Percentiles rank a stretch among this genome's conserved stretches.
phyloP scores from a whole-genome alignment of 768 basidiomycete genomes.

The Sporobolomyces roseus region DNA sequence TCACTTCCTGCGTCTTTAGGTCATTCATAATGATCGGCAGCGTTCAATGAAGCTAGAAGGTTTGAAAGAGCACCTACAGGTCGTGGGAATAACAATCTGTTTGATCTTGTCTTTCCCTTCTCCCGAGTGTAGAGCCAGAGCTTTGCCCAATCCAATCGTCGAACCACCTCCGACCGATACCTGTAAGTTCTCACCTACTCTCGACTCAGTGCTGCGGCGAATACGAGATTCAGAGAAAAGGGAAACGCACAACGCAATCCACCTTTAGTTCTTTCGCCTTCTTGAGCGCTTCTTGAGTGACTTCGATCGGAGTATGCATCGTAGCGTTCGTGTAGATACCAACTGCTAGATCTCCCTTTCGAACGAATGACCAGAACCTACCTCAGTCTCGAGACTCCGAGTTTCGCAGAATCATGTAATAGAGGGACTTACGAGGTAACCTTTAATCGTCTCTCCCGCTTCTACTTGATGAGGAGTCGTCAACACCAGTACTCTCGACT shows the following conservation, averaged over 20 bases:
- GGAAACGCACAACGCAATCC: slow-evolving; percentile 50
- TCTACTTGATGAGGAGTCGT: slow-evolving; percentile 49
- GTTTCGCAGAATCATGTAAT: too few species aligned
- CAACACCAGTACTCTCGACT: slow-evolving; percentile 49
- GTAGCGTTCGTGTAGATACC: slow-evolving; percentile 52
- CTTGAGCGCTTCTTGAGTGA: slow-evolving; percentile 50
- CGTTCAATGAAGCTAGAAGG: too few species aligned
- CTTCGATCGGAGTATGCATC: slow-evolving; percentile 52
- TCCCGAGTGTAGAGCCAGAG: slow-evolving; percentile 51
- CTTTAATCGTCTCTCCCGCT: slow-evolving; percentile 46
- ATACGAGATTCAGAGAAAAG: neutral
- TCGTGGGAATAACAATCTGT: slow-evolving; percentile 53
- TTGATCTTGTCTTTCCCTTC: slow-evolving; percentile 41
- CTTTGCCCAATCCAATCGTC: slow-evolving; percentile 52
- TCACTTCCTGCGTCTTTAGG: slow-evolving; percentile 49
- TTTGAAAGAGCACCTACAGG: slow-evolving; percentile 44
- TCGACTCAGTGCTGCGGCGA: neutral
- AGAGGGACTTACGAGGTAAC: slow-evolving; percentile 29
- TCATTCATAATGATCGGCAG: too few species aligned
- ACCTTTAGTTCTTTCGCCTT: slow-evolving; percentile 45
- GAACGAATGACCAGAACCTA: too few species aligned
- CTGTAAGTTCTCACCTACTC: neutral
- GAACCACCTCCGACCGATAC: slow-evolving; percentile 50
- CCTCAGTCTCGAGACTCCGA: too few species aligned
- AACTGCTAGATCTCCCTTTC: slow-evolving; percentile 43